Base-by-base conservation (phyloP, 2,329 filamentous ascomycete species). In the Lachnellula subtilissima region DNA sequence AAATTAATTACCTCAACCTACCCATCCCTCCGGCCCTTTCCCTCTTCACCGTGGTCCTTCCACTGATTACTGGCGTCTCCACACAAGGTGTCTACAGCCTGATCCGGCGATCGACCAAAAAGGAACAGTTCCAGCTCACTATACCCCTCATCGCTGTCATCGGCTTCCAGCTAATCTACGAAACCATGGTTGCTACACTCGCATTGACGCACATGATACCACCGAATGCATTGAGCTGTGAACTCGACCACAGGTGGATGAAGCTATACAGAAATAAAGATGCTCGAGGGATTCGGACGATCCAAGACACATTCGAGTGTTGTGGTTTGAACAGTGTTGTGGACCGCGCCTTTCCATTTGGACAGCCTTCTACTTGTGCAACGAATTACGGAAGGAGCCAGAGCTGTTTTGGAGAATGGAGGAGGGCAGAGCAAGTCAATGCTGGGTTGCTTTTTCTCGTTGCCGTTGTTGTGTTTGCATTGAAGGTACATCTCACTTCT, bases 281-380 rank as follows among this genome's bases (percentile, higher is more conserved):
- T 53, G 75, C 17, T 60, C 0, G 64, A 66, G 5, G 69, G 75
- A 2, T 79, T 90, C 55, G 73, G 76, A 43, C 72, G 2, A 85
- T 91, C 50, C 87, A 91, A 65, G 83, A 90, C 65, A 69, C 77
- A 0, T 78, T 88, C 35, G 67, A 78, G 7, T 91, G 87, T 72
- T 91, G 87, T 62, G 87, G 87, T 0, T 74, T 88, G 36, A 76
- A 76, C 54, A 78, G 74, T 4, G 67, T 82, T 28, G 70, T 67
- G 32, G 85, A 91, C 64, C 81, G 79, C 61, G 79, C 81, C 0
- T 89, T 79, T 74, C 87, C 87, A 0, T 88, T 87, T 56, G 51
- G 50, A 1, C 8, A 25, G 9, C 39, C 57, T 52, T 54, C 72
- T 53, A 60, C 69, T 51, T 61, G 64, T 50, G 50, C 70, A 46